Base-by-base conservation (phyloP, 1,139 yeast genomes). In the Ogataea hybrid region DNA sequence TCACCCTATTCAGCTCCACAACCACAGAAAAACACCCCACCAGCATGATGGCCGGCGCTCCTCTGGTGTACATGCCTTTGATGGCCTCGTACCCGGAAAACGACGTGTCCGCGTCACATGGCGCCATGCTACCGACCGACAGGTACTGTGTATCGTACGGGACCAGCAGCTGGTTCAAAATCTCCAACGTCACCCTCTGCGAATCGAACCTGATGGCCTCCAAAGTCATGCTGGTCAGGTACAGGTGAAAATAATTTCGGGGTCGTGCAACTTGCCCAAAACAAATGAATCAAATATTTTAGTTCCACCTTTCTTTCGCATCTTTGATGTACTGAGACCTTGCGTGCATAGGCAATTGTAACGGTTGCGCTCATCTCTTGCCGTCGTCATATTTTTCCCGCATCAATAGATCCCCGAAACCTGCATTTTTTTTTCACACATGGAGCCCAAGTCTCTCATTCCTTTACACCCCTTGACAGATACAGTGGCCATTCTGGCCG, bases 1-100 rank as follows among this genome's bases (percentile, higher is more conserved):
- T 34, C 17, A 50, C 62, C 23, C 59, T 57, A 29, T 64, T 49
- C 8, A 81, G 64, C 50, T 90, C 96, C 12, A 85, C 81, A 1
- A 87, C 82, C n/a, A 90, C 75, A 1, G 96, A 77, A 47, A 89
- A 73, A 1, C 90, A 81, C 9, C 96, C 97, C 3, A 92, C 97
- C 44, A 92, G 86, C 45, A 97, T 97, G 58, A 92, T 92, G 2
- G 97, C 97, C 0, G 98, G 98, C 0, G 98, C 98, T 17, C 98
- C 98, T 61, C 98, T 76, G 5, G 94, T 97, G 58, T 86, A 89
- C 98, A 92, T 92, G 47, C 73, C 72, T 60, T 81, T 83, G 61
- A 92, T 92, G 15, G 89, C 95, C 20, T 73, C 71, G 62, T 68
- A 88, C 3, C 95, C 97, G 1, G 62, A 53, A 17, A 58, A 56